Base-by-base conservation (phyloP, 805 yeast genomes). In the Clavispora phyllophila region DNA sequence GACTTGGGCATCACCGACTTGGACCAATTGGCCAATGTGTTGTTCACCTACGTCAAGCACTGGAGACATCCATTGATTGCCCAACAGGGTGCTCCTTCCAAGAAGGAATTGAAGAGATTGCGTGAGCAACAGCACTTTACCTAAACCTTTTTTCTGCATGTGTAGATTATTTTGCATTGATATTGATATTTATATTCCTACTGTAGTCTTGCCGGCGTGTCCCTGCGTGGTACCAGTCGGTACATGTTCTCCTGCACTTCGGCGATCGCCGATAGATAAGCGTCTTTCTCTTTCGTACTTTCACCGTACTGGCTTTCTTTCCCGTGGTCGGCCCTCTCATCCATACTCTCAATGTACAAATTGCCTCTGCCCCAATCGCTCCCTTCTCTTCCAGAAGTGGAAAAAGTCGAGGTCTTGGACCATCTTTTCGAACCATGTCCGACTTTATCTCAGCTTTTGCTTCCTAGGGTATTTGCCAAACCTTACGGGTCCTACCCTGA, bases 381-480 rank as follows among this genome's bases (percentile, higher is more conserved):
- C 9, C 31, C 45, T 3, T 14, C 14, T 12, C 46, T 69, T 12
- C 12, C 62, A 1, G 34, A 40, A 2, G 41, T 42, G 2, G 61
- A 63, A 29, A 63, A 73, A 46, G 58, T 48, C 3, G 67, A 65
- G 37, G 65, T 77, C 0, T 56, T 84, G 27, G 76, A 74, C 40
- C 76, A 75, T 41, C 62, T 83, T n/a, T 83, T 84, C 53, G 90
- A 83, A 58, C 83, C 79, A 8, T 82, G 87, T 56, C 62, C 63
- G 1, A 68, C 81, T 1, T 39, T 70, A 64, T 42, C 72, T 51
- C n/a, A 47, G 39, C 42, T 70, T 48, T 42, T 63, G 61, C 32
- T 53, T 48, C 36, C 75, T 61, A 19, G 53, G 35, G 46, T 66
- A 46, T 43, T 67, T 39, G 39, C 50, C 14, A 31, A 26, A 24